Base-by-base conservation (phyloP, 2,329 filamentous ascomycete species). In the Paracoccidioides brasiliensis region DNA sequence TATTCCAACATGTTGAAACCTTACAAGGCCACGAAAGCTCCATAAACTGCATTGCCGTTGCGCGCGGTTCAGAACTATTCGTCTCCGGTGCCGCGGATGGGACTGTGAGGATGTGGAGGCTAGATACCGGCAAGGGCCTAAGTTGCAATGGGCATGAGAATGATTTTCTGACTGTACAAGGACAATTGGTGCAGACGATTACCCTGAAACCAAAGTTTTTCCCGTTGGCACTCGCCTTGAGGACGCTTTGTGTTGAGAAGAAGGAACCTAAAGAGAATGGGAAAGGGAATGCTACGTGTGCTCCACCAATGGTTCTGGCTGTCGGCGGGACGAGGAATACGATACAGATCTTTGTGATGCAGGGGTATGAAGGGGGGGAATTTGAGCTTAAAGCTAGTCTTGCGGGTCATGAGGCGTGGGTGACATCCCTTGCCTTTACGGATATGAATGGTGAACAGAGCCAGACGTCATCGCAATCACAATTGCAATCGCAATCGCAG, bases 341-440 rank as follows among this genome's bases (percentile, higher is more conserved):
- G n/a, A 81, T 98, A 49, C 90, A 96, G 63, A 76, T 97, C 9
- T 91, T 86, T 61, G 80, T 85, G 41, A 76, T 84, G 1, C 73
- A 79, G 56, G 65, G 74, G 38, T 10, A 22, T 12, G 28, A 9
- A 30, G 37, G 35, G 22, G 9, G 8, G 3, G 64, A 79, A 0
- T 95, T 95, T 63, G 76, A 78, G 33, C 77, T 86, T 6, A 84
- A 86, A 58, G 86, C 90, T 10, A 90, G 84, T 0, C 78, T 98
- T 22, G 79, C 82, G 0, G 93, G 93, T 3, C 93, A 98, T 64
- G 93, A 98, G 71, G 91, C 88, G 56, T 98, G 93, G 93, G 83
- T 98, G 49, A 80, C 91, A 50, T 91, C 89, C 12, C 76, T 98
- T 10, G 84, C 84, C 59, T 93, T 98, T 62, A 80, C 81, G 1